Base-by-base conservation (phyloP, 148 eudicot species). In the Vaccinium vitisidaea region DNA sequence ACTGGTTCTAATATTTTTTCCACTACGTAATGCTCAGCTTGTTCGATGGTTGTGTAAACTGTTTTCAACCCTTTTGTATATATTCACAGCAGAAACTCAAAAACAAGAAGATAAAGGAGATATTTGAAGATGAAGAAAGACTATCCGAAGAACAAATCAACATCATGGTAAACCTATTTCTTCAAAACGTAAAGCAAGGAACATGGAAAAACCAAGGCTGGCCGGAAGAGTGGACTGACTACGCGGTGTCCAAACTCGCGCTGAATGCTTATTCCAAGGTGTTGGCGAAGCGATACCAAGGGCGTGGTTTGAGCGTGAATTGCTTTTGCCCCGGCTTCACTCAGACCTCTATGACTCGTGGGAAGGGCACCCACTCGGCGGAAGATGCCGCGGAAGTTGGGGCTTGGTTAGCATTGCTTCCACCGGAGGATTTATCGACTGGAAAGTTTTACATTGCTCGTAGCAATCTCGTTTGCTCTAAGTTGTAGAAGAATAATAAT, bases 251-350 rank as follows among this genome's bases (percentile, higher is more conserved):
- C 1, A 97, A 97, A 82, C 82, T 97, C 1, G 99, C 98, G 0
- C 82, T 97, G 4, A 97, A 95, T 69, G 94, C 99, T 0, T 93
- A 94, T 80, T 88, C 99, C 14, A 90, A 88, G 86, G 80, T 95
- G n/a, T 80, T 97, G 87, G 95, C 99, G 2, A 90, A 77, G 83
- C 88, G 88, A 27, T 80, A 89, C 48, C 75, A 87, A 49, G 92
- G 86, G 1, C 14, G 50, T 1, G 89, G 89, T 59, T 86, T 95
- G 13, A 88, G 85, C 19, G 98, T 97, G 1, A 95, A 97, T 83
- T 93, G 99, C 75, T 95, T 88, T 67, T 97, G 99, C 76, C 99
- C 99, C 0, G 99, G 99, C 6, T 94, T 93, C 48, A 97, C 99
- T 36, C 93, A 90, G 49, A 97, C 98, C 12, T 88, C 91, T 0